A percentile compares a stretch with the other conserved stretches of the same genome.
Evolutionary conservation across 2,329 filamentous ascomycete species (phyloP).

Genomic region (Ophiostoma sp.): DNA sequence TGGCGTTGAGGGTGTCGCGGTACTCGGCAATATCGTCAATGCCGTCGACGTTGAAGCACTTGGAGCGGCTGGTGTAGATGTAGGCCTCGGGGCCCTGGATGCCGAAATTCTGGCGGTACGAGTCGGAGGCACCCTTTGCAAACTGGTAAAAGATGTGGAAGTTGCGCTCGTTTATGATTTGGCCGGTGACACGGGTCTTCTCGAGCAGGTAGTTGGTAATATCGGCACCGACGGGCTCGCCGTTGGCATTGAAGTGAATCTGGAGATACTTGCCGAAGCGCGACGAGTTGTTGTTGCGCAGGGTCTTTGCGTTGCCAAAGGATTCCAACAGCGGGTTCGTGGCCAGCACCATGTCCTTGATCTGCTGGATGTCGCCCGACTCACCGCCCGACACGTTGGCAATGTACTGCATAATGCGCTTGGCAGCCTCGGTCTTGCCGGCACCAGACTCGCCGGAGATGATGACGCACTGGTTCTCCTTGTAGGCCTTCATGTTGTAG

Average conservation of each 20-base stretch:
- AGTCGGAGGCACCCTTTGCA: constrained; percentile 84
- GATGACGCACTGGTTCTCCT: constrained; percentile 98
- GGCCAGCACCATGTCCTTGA: constrained; percentile 98
- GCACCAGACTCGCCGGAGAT: constrained; percentile 98
- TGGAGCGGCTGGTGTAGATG: constrained; percentile 86
- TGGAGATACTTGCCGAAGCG: constrained; percentile 98
- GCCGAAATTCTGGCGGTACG: constrained; percentile 82
- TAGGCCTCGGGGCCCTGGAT: constrained; percentile 90
- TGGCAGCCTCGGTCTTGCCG: constrained; percentile 96
- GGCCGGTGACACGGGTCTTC: constrained; percentile 89
- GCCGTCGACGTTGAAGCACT: constrained; percentile 89
- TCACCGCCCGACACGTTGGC: constrained; percentile 78
- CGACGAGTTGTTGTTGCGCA: constrained; percentile 98
- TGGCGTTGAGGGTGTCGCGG: constrained; percentile 83
- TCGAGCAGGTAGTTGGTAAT: constrained; percentile 98
- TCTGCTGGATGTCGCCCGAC: constrained; percentile 85
- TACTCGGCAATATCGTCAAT: constrained; percentile 91
- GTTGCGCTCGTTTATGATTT: constrained; percentile 92
- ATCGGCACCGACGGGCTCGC: constrained; percentile 91
- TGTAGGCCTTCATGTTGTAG: constrained; percentile 99
- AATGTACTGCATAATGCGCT: constrained; percentile 99
- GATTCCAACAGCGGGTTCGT: constrained; percentile 96
- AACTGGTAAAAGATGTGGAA: constrained; percentile 99
- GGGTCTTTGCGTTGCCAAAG: constrained; percentile 95
- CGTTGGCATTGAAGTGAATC: constrained; percentile 86